Evolutionary conservation across 768 basidiomycete species (phyloP), one percentile per base, ranked within the genome.

Genomic region (Lentinula sp.): DNA sequence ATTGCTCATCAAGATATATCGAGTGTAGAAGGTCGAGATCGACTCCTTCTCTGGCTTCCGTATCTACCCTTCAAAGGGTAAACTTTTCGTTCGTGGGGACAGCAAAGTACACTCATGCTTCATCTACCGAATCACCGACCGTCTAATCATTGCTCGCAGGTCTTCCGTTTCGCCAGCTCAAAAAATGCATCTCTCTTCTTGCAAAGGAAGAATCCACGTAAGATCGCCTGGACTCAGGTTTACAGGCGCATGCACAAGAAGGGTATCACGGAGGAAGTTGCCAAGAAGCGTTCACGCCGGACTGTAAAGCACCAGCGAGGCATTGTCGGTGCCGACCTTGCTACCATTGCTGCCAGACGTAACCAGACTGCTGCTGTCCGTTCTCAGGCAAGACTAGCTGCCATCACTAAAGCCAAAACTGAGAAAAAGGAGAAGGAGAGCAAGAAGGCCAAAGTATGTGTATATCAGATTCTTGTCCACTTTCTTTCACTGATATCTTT

Each of bases 181-280:
- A 98, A 98, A 86, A 91, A 87, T 72, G 84, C 95, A 64, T 98
- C 96, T 63, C 90, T 99, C 66, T 98, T 98, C 88, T 81, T 91
- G 62, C 97, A 99, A 77, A 92, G 96, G 81, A 99, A 99, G 83
- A 98, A 99, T 84, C 97, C 97, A 57, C 93, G 97, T 74, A 98
- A 98, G 86, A 95, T 98, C 79, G 90, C 96, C 65, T 98, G 96
- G 96, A 98, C 96, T 42, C 78, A 81, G 69, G 85, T 90, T 64
- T 96, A 91, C 84, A 90, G 93, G 66, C 90, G 95, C 69, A 93
- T 97, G 89, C 97, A 98, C 87, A 97, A 96, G 87, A 99, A 99
- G 88, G 97, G 97, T 75, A 86, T 98, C 76, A 95, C 95, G 55
- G 96, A 98, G 80, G 96, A 98, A 78, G 91, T 95, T 57, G 94